Conservation (phyloP, 768 basidiomycete genomes). For the Russula vinacea region DNA sequence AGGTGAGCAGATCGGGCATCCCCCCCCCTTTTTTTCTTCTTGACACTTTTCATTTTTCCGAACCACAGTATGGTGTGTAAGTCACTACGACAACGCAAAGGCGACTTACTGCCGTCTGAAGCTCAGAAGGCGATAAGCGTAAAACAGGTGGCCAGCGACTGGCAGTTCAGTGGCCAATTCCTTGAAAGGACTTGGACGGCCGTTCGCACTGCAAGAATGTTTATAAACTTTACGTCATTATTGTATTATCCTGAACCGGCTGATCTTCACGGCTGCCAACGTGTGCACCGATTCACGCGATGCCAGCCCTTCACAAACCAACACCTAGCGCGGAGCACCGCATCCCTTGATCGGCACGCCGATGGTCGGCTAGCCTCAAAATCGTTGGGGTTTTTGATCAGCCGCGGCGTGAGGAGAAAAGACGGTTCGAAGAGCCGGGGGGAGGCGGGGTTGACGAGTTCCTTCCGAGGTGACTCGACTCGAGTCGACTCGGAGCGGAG, state of each 20-base stretch:
- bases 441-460: too few relatives aligned
- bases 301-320: background rate
- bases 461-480: too few relatives aligned
- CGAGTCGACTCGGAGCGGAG: background rate
- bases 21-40: background rate
- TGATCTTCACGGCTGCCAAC: background rate
- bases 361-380: slow-evolving; percentile 22
- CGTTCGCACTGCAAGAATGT: background rate
- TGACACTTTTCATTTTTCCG: background rate
- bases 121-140: background rate
- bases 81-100: background rate
- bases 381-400: slow-evolving; percentile 16
- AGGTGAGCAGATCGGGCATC: slow-evolving; percentile 15
- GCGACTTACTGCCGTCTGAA: background rate
- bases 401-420: slow-evolving; percentile 11
- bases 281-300: background rate
- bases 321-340: background rate
- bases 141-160: background rate
- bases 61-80: slow-evolving; percentile 3
- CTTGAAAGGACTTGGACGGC: background rate
- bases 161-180: background rate
- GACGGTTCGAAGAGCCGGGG: too few relatives aligned
- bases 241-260: background rate
- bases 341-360: slow-evolving; percentile 4
- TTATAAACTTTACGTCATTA: background rate